Base-by-base conservation (phyloP, 2,329 filamentous ascomycete species). In the Ciborinia camelliae region DNA sequence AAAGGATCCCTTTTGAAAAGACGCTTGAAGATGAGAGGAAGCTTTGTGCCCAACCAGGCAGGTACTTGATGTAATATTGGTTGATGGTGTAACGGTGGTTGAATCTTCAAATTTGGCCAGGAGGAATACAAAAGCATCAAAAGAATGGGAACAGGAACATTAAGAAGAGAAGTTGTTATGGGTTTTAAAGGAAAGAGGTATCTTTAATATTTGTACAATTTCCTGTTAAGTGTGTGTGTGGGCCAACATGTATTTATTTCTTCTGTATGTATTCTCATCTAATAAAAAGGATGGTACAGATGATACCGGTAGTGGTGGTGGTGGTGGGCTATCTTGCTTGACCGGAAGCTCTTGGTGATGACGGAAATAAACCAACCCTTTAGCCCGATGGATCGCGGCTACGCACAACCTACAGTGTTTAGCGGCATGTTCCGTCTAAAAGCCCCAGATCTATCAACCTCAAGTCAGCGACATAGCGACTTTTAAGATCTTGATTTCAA, bases 401-500 rank as follows among this genome's bases (percentile, higher is more conserved):
- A 58, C 41, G 28, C 28, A 58, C 39, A 45, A 41, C n/a, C n/a
- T n/a, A 28, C 41, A 58, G 55, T 41, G 41, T 55, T 57, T 63
- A 39, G 61, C 52, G 62, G 62, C 43, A 63, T 63, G 20, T 63
- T 50, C 52, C 62, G 62, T 47, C 32, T 10, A 47, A 41, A 63
- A 41, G 15, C 62, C 51, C 62, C 48, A 30, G 32, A 30, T 60
- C 43, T 20, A 60, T 51, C 20, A 60, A 60, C 57, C 57, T 60
- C 57, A 39, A 37, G 32, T 18, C 64, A 66, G 70, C 69, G 65
- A 70, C 68, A 43, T 48, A 26, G 28, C 53, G 28, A 57, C 32
- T 28, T 41, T 30, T 41, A 8, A 26, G 23, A 58, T 28, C 32
- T 28, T 18, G 14, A 43, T 20, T 37, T 39, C 5, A 48, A 48